A percentile compares a stretch with the other conserved stretches of the same genome.
Evolutionary conservation across 257 asterid genomes (phyloP).

Genomic region (Solanum stenotomum): DNA sequence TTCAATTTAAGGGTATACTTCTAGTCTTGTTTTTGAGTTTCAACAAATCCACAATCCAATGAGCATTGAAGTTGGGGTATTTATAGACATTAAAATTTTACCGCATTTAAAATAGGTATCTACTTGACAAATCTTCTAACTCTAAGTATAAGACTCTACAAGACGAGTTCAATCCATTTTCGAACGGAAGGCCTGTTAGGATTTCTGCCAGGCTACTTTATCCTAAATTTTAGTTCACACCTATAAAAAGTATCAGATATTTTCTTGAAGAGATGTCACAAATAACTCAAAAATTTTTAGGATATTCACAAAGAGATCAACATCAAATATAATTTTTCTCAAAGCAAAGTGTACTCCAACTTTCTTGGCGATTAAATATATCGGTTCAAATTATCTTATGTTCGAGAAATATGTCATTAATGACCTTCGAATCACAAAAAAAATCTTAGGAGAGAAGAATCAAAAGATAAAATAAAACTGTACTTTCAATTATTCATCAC

Average conservation of each 20-base stretch:
- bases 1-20: neutral
- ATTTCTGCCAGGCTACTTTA: accelerated
- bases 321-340: neutral
- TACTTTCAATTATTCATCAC: neutral
- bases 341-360: neutral
- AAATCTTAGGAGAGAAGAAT: neutral
- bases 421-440: no score
- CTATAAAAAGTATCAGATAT: neutral
- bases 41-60: neutral
- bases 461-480: no score
- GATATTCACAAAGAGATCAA: neutral
- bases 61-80: neutral
- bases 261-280: neutral
- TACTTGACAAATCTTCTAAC: neutral
- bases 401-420: neutral
- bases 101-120: neutral
- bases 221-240: neutral
- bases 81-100: neutral
- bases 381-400: neutral
- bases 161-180: neutral
- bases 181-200: neutral
- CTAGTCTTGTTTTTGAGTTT: neutral
- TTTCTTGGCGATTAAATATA: neutral
- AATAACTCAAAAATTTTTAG: neutral
- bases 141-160: neutral